Percentiles rank a stretch among this genome's conserved stretches.
Evolutionary conservation across 2,329 filamentous ascomycete species (phyloP).

Genomic region (Diaporthe caulivora): DNA sequence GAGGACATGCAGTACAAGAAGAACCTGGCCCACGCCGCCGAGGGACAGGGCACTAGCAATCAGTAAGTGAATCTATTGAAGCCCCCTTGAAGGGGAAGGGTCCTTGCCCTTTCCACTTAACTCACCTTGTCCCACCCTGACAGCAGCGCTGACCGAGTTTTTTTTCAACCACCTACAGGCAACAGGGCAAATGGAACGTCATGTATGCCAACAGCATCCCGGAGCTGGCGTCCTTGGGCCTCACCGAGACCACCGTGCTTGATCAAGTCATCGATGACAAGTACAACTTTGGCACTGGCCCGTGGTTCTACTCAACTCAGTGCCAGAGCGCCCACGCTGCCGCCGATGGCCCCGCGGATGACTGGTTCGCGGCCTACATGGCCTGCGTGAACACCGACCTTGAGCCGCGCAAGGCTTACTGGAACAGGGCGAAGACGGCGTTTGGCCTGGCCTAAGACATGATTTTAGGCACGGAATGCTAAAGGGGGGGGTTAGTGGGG

Average conservation of each 20-base stretch:
- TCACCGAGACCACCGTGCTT: conserved; percentile 54
- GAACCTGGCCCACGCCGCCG: conserved; percentile 66
- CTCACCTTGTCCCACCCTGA: not conserved
- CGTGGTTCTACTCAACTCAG: conserved; percentile 64
- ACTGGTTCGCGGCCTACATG: conserved; percentile 61
- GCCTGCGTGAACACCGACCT: conserved; percentile 53
- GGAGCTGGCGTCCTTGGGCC: conserved; percentile 49
- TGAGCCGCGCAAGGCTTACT: conserved; percentile 53
- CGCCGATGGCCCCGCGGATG: conserved; percentile 54
- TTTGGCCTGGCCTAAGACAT: conserved; percentile 51
- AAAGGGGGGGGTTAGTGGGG: not conserved
- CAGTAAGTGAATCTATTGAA: conserved; percentile 41
- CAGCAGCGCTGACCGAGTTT: conserved; percentile 3
- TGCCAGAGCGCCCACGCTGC: conserved; percentile 52
- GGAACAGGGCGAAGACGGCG: conserved; percentile 60
- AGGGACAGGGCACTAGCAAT: conserved; percentile 71
- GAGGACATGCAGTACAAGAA: conserved; percentile 77
- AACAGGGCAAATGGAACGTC: conserved; percentile 56
- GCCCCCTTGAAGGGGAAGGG: not conserved
- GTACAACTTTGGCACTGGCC: conserved; percentile 65
- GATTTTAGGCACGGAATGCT: no score
- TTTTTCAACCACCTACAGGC: conserved; percentile 25
- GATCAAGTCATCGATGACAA: conserved; percentile 60
- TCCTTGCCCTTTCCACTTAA: not conserved
- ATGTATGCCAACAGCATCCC: conserved; percentile 60